Conservation (phyloP, 2,329 filamentous ascomycete species). For the Pleomassaria siparia region DNA sequence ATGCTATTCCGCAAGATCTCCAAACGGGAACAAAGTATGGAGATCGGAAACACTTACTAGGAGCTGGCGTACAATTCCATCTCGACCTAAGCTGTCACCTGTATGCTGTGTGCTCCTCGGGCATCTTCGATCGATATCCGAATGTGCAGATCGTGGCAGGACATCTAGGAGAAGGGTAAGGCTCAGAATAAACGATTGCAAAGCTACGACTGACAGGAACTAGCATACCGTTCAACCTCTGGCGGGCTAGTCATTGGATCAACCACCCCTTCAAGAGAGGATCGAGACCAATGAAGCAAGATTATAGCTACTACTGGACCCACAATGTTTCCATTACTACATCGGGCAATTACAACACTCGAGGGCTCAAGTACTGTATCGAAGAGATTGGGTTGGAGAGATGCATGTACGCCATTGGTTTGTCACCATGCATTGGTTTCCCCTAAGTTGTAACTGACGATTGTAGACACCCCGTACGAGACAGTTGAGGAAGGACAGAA, state of each 20-base stretch:
- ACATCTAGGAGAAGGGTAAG: conserved; percentile 46
- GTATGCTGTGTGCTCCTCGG: conserved; percentile 49
- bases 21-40: conserved; percentile 30
- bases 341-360: conserved; percentile 46
- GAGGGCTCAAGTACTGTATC: conserved; percentile 46
- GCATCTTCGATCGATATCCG: conserved; percentile 48
- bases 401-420: conserved; percentile 46
- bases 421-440: no score
- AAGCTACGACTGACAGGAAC: conserved; percentile 3
- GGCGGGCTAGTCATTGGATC: conserved; percentile 46
- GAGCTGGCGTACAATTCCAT: conserved; percentile 41
- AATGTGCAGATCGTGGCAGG: conserved; percentile 47
- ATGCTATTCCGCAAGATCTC: conserved; percentile 30
- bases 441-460: conserved; percentile 1
- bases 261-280: conserved; percentile 47
- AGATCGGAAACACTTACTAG: conserved; percentile 29
- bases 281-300: conserved; percentile 42
- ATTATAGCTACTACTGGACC: conserved; percentile 43
- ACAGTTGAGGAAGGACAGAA: conserved; percentile 29
- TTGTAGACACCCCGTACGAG: conserved; percentile 30
- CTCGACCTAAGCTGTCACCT: conserved; percentile 50
- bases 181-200: not conserved
- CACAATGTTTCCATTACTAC: conserved; percentile 49
- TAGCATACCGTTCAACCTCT: conserved; percentile 49
- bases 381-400: conserved; percentile 43